These are phyloP conservation scores for Penicillium turbatum DNA, from an alignment of 495 filamentous ascomycete genomes.

Conservation along the genomic window DNA sequence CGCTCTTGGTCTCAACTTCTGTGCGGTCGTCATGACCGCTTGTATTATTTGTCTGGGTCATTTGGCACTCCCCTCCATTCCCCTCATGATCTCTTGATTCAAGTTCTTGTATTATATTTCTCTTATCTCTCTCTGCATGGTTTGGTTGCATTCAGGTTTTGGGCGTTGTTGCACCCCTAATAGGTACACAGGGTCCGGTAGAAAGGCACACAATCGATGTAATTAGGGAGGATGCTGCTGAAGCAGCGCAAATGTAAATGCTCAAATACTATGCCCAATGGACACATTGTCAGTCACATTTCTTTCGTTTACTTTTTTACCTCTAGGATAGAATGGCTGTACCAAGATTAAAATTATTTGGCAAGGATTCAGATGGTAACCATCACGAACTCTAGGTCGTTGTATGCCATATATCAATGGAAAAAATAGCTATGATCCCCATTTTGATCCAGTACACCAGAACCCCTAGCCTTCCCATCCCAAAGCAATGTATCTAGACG, in stretches of 20 bases:
- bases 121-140: slow-evolving; percentile 7
- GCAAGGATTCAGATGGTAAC: too few relatives aligned
- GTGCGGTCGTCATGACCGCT: slow-evolving; percentile 1
- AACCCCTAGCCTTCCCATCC: neutral
- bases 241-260: neutral
- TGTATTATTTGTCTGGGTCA: slow-evolving; percentile 19
- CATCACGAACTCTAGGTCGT: too few relatives aligned
- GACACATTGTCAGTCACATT: neutral
- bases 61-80: slow-evolving; percentile 3
- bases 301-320: neutral
- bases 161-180: slow-evolving; percentile 18
- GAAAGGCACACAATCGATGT: slow-evolving; percentile 5
- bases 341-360: too few relatives aligned
- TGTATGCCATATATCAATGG: neutral
- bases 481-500: neutral
- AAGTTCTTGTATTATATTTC: slow-evolving; percentile 13
- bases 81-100: slow-evolving; percentile 4
- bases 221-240: neutral
- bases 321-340: too few relatives aligned
- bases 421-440: neutral
- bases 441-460: neutral
- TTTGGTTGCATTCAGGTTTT: slow-evolving; percentile 15
- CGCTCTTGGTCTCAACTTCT: neutral
- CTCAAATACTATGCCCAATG: neutral
- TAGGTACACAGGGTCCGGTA: neutral